Conservation (phyloP, 179 eudicot species). For the Drosera spatulata region DNA sequence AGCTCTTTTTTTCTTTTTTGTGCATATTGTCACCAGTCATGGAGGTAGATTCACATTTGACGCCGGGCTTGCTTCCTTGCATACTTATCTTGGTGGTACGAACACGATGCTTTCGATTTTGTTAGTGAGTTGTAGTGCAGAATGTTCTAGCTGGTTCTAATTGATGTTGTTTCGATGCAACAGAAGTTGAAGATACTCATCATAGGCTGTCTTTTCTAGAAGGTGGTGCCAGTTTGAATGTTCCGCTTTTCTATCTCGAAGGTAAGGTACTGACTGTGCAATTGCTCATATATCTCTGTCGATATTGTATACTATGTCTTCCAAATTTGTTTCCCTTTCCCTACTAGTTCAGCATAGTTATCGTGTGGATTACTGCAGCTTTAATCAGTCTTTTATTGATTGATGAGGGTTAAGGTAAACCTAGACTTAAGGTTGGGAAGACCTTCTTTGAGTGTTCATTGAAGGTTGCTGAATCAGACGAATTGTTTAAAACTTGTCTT, state of each 20-base stretch:
- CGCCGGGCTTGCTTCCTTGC: slow-evolving; percentile 64
- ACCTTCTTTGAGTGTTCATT: no score
- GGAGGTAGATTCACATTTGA: slow-evolving; percentile 40
- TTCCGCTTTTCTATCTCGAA: slow-evolving; percentile 77
- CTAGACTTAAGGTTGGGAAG: no score
- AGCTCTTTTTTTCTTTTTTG: not conserved
- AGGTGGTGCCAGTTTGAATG: slow-evolving; percentile 56
- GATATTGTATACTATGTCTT: no score
- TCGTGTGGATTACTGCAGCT: no score
- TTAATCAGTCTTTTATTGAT: no score
- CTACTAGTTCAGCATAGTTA: no score
- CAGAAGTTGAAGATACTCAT: slow-evolving; percentile 88
- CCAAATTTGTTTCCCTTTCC: no score
- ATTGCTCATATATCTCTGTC: not conserved
- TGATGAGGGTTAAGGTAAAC: no score
- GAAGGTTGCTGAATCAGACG: no score
- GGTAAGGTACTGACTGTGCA: slow-evolving; percentile 53
- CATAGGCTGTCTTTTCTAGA: slow-evolving; percentile 61
- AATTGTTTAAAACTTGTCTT: no score
- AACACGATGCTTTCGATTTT: slow-evolving; percentile 7
- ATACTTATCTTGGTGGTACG: slow-evolving; percentile 95
- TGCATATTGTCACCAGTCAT: slow-evolving; percentile 12
- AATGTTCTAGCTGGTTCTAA: not conserved
- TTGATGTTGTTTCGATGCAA: slow-evolving; percentile 15
- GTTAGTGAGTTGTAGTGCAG: not conserved